These are phyloP conservation scores for Anthoceros angustus DNA, from an alignment of 225 moss, liverwort and hornwort species.

Conservation along the genomic window DNA sequence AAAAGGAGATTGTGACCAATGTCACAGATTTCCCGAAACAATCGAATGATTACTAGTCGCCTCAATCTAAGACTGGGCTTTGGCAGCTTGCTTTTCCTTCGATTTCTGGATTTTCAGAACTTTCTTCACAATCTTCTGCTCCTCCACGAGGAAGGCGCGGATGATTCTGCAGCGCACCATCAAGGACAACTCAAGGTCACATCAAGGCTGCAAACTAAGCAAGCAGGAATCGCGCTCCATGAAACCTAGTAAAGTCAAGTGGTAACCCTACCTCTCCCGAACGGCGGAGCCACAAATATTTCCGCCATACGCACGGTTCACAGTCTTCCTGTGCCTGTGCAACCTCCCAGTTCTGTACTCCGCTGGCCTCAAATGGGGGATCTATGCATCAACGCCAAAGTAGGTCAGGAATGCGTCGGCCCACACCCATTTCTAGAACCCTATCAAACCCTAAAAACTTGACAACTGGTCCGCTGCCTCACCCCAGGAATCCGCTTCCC, in stretches of 20 bases:
- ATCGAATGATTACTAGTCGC: too few species aligned
- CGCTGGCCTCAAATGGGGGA: conserved; percentile 65
- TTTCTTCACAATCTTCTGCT: conserved; percentile 50
- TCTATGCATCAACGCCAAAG: conserved; percentile 12
- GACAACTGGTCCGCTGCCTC: neutral
- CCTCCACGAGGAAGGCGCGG: conserved; percentile 44
- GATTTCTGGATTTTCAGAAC: conserved; percentile 45
- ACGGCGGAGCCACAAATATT: conserved; percentile 62
- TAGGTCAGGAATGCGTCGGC: neutral
- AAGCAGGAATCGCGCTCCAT: too few species aligned
- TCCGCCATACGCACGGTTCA: conserved; percentile 63
- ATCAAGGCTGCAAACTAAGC: neutral
- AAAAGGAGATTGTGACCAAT: too few species aligned
- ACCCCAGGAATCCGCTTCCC: conserved; percentile 65
- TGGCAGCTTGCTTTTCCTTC: conserved; percentile 32
- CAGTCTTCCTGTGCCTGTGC: conserved; percentile 60
- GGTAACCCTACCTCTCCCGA: conserved; percentile 34
- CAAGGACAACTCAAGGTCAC: too few species aligned
- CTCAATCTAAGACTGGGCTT: conserved; percentile 16
- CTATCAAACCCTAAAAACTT: too few species aligned
- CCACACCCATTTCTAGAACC: neutral
- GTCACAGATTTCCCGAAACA: too few species aligned
- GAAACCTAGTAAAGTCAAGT: too few species aligned
- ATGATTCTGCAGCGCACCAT: conserved; percentile 28
- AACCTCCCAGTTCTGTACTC: conserved; percentile 63